Evolutionary conservation across 352 stramenopile genomes (phyloP).

Genomic region (Stramenopiles sp.): DNA sequence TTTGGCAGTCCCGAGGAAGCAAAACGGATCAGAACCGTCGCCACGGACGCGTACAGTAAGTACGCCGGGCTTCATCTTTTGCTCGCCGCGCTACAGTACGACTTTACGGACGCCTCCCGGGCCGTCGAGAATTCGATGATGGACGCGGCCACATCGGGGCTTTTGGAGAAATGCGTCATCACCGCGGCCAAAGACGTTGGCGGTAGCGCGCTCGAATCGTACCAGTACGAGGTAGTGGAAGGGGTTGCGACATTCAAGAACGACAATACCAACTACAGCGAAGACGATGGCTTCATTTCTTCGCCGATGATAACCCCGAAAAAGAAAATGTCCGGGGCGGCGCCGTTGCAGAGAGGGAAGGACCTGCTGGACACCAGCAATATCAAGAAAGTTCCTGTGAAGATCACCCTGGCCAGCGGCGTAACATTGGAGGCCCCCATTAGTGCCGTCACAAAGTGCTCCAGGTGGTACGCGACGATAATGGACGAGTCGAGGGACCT

Average conservation of each 20-base stretch:
- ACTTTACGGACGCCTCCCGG: neutral
- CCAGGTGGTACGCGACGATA: neutral
- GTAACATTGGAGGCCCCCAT: neutral
- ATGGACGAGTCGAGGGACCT: neutral
- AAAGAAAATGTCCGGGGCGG: too few species aligned
- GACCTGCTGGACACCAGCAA: too few species aligned
- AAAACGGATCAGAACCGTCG: neutral
- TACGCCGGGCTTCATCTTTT: neutral
- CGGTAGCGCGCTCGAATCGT: neutral
- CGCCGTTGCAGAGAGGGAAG: too few species aligned
- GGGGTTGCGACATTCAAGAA: neutral
- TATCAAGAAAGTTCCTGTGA: neutral
- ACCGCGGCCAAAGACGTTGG: neutral
- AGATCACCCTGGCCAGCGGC: neutral
- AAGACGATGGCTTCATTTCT: neutral
- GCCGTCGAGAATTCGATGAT: neutral
- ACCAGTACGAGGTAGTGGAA: neutral
- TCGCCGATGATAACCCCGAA: too few species aligned
- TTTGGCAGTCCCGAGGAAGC: neutral
- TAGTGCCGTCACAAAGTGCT: neutral
- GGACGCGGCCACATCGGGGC: neutral
- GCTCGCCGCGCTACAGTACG: neutral
- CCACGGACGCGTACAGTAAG: neutral
- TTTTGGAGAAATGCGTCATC: neutral
- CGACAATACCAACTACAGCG: neutral